A percentile compares a stretch with the other conserved stretches of the same genome.
Evolutionary conservation across 2,329 filamentous ascomycete species (phyloP).

Genomic region (Colletotrichum costaricense): DNA sequence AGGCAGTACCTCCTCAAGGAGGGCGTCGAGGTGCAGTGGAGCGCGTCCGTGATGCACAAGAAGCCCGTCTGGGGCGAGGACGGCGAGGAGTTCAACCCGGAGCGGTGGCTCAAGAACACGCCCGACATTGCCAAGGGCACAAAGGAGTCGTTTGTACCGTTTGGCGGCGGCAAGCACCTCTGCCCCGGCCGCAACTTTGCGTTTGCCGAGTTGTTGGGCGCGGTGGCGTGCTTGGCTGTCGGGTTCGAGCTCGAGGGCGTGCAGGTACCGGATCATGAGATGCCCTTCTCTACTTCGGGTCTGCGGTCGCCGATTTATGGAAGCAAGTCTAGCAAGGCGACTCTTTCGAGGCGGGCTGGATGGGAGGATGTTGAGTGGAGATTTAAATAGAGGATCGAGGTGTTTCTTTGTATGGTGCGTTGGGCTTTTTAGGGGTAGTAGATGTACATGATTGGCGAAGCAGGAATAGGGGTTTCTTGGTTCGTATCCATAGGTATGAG

Average conservation of each 20-base stretch:
- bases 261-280: constrained; percentile 35
- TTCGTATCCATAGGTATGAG: not conserved
- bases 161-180: constrained; percentile 47
- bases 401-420: not conserved
- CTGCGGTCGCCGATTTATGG: constrained; percentile 30
- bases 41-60: constrained; percentile 41
- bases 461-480: not conserved
- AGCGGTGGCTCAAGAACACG: constrained; percentile 40
- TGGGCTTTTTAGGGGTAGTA: not conserved
- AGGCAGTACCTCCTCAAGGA: constrained; percentile 42
- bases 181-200: constrained; percentile 49
- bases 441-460: not conserved
- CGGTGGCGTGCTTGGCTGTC: constrained; percentile 37
- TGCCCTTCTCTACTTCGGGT: constrained; percentile 23
- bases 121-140: constrained; percentile 24
- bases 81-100: constrained; percentile 39
- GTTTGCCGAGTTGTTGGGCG: constrained; percentile 43
- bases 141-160: constrained; percentile 44
- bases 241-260: constrained; percentile 41
- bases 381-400: constrained; percentile 23
- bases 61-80: constrained; percentile 42
- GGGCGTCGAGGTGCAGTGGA: constrained; percentile 42
- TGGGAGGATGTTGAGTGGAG: constrained; percentile 43
- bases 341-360: constrained; percentile 36
- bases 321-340: constrained; percentile 27